phyloP scores from a whole-genome alignment of 805 yeast species.

The Metschnikowia corniflorae region DNA sequence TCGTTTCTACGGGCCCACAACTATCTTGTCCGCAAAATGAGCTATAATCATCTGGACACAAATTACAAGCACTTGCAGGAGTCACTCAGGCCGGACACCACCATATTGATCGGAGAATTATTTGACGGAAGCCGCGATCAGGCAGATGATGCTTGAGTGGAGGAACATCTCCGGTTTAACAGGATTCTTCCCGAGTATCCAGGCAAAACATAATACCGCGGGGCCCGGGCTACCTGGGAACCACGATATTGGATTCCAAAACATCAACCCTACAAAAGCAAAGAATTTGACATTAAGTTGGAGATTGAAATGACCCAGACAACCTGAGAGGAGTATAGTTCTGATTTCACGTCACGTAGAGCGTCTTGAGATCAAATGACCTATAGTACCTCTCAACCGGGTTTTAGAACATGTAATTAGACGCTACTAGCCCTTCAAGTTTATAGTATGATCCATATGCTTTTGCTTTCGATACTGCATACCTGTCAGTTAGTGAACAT shows the following conservation, averaged over 20 bases:
- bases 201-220: slow-evolving; percentile 35
- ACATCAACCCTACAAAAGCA: slow-evolving; percentile 54
- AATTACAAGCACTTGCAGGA: slow-evolving; percentile 63
- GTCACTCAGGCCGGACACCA: slow-evolving; percentile 66
- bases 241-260: slow-evolving; percentile 94
- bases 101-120: slow-evolving; percentile 82
- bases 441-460: no score
- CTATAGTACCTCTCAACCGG: no score
- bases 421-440: no score
- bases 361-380: no score
- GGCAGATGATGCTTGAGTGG: slow-evolving; percentile 63
- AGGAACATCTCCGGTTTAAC: slow-evolving; percentile 68
- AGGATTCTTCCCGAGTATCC: slow-evolving; percentile 57
- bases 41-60: slow-evolving; percentile 77
- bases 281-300: no score
- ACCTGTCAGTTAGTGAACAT: no score
- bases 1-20: slow-evolving; percentile 51
- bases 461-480: no score
- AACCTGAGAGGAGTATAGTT: no score
- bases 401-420: no score
- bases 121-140: slow-evolving; percentile 95
- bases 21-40: slow-evolving; percentile 53
- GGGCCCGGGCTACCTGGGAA: slow-evolving; percentile 80
- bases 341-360: no score
- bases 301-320: no score